Evolutionary conservation across 495 filamentous ascomycete species (phyloP), one percentile per base, ranked within the genome.

Genomic region (Lasiosphaeria miniovina): DNA sequence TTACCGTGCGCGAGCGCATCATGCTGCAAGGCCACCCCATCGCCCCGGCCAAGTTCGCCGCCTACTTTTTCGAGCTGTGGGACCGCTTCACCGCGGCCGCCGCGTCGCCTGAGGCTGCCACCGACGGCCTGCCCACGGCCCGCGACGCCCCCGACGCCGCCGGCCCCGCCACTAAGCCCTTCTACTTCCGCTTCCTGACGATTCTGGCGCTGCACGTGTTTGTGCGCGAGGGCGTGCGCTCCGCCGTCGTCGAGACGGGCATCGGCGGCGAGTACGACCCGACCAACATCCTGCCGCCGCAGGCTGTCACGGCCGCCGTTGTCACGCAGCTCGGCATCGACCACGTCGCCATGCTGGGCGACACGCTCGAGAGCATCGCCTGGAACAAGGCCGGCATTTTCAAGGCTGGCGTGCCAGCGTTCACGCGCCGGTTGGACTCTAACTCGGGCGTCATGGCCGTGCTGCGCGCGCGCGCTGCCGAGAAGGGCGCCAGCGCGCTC

Each of bases 31-130:
- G 78, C 0, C 14, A 33, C 1, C 80, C 84, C 0, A 73, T 91
- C 6, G 66, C 76, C 0, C 71, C 77, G 54, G 72, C 68, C 0
- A 46, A 76, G 3, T 90, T 91, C 58, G 75, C 83, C 4, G 64
- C 62, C 46, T 87, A 89, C 60, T 84, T 91, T 66, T 88, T 83
- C 63, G 80, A 88, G 45, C 77, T 90, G 0, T 90, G 85, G 86
- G 83, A 86, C 31, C 68, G 73, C 4, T 66, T 89, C 4, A 75
- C 74, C 0, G 55, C 60, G 8, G 68, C 73, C 0, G 78, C 75
- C 31, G 3, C 32, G 0, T 53, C 61, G 1, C 11, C 56, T 3
- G 62, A 52, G 0, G 68, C 60, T 4, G 62, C n/a, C 5, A 2
- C 24, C 24, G 24, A 24, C 24, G 24, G 24, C 24, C 24, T 24